Percentiles rank a stretch among this genome's conserved stretches.
phyloP scores from a whole-genome alignment of 1,284 basidiomycete genomes.

The Pseudozyma pruni region DNA sequence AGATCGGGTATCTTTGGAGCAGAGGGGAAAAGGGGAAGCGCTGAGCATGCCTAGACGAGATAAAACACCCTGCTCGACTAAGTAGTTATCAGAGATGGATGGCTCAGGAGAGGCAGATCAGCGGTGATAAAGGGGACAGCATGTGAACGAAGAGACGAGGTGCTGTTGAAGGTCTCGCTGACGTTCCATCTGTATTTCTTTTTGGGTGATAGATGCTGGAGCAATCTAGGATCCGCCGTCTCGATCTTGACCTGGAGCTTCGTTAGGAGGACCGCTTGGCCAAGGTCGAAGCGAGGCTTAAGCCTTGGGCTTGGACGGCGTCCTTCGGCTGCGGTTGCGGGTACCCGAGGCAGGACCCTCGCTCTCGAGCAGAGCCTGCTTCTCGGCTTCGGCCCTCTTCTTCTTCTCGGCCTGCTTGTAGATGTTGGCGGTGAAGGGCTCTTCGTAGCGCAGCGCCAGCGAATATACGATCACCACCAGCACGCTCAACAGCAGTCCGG shows the following conservation, averaged over 20 bases:
- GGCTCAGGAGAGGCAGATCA: background rate
- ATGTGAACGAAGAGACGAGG: slow-evolving; percentile 15
- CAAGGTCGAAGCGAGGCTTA: background rate
- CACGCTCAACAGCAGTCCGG: slow-evolving; percentile 62
- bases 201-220: background rate
- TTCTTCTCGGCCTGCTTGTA: slow-evolving; percentile 62
- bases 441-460: slow-evolving; percentile 63
- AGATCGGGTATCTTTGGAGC: slow-evolving; percentile 30
- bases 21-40: background rate
- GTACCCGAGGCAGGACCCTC: slow-evolving; percentile 49
- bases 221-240: no score
- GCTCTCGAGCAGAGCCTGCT: slow-evolving; percentile 35
- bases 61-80: background rate
- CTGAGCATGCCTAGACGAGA: background rate
- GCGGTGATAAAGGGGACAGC: background rate
- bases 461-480: slow-evolving; percentile 61
- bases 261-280: background rate
- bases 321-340: slow-evolving; percentile 38
- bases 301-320: slow-evolving; percentile 41
- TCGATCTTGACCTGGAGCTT: no score
- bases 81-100: background rate
- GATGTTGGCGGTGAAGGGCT: slow-evolving; percentile 65
- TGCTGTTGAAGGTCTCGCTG: slow-evolving; percentile 40
- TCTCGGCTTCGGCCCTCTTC: slow-evolving; percentile 38
- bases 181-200: slow-evolving; percentile 14